These are phyloP conservation scores for Mycena citricolor DNA, from an alignment of 1,284 basidiomycete species.

Conservation along the genomic window DNA sequence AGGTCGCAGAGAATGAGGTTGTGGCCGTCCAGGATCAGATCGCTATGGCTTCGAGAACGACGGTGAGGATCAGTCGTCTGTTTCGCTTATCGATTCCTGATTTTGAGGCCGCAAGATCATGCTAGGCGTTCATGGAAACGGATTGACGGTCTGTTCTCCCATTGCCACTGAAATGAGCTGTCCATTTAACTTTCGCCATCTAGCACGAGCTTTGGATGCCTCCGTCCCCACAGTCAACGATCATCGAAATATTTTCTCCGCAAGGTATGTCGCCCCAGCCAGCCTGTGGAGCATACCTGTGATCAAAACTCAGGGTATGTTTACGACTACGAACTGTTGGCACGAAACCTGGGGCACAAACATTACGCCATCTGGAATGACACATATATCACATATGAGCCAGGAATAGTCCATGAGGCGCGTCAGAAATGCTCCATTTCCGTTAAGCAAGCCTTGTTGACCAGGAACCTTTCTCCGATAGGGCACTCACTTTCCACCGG, in stretches of 20 bases:
- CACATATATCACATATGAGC: constrained; percentile 34
- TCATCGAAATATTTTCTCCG: constrained; percentile 41
- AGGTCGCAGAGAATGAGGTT: constrained; percentile 36
- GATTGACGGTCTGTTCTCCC: constrained; percentile 36
- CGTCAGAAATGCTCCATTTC: constrained; percentile 7
- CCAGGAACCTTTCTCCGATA: constrained; percentile 30
- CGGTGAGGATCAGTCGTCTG: constrained; percentile 28
- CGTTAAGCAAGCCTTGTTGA: constrained; percentile 23
- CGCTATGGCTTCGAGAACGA: constrained; percentile 35
- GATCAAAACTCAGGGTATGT: constrained; percentile 38
- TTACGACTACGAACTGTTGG: constrained; percentile 42
- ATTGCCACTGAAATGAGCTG: neutral
- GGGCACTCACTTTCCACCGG: constrained; percentile 31
- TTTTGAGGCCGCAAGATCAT: constrained; percentile 31
- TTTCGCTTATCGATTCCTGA: neutral
- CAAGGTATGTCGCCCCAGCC: constrained; percentile 25
- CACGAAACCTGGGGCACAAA: constrained; percentile 42
- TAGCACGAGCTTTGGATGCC: constrained; percentile 47
- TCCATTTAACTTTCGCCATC: no score
- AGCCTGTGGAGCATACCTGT: neutral
- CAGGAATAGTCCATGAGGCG: constrained; percentile 35
- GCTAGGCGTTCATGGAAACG: constrained; percentile 45
- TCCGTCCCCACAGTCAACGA: constrained; percentile 35
- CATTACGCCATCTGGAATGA: constrained; percentile 46
- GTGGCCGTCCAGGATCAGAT: constrained; percentile 37